Evolutionary conservation across 768 basidiomycete species (phyloP), one percentile per base, ranked within the genome.

Genomic region (Lactarius deliciosus): DNA sequence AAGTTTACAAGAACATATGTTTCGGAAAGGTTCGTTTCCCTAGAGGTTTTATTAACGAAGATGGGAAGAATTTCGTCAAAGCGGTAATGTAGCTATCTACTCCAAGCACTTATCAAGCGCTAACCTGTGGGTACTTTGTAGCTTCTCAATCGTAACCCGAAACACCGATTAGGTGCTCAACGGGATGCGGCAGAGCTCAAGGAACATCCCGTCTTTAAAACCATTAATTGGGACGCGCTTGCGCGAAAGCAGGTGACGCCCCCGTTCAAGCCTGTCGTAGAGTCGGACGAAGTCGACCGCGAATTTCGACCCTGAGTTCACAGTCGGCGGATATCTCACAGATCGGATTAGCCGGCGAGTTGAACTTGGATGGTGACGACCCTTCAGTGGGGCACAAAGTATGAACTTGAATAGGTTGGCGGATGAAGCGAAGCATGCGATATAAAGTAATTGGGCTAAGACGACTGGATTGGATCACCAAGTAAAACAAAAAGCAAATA

Each of bases 21-120:
- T 99, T 98, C 77, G 97, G 97, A 66, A 98, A 98, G 83, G 98
- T 98, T 75, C 84, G 95, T 61, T 98, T 98, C 80, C 97, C 97
- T 5, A 91, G 94, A 74, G 96, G 91, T 61, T 95, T 98, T 40
- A 98, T 98, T 71, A 89, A 89, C 67, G 97, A 99, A 73, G 96
- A 98, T 57, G 97, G 97, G 57, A 99, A 99, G 79, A 91, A 96
- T 79, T 99, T 98, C 71, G 97, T 99, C 73, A 98, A 98, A 79
- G 94, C 93, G 69, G 96, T 98, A 71, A 80, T n/a, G 93, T 86
- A 38, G 13, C 32, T 54, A 5, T 40, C 20, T 8, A 55, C 25
- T 30, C 41, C n/a, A 13, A 28, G 11, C 11, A 6, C n/a, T 25
- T 50, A 41, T 36, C 34, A 28, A 13, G 28, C 30, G 22, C 43